Base-by-base conservation (phyloP, 176 grass and related monocot genomes). In the Raddia distichophylla region DNA sequence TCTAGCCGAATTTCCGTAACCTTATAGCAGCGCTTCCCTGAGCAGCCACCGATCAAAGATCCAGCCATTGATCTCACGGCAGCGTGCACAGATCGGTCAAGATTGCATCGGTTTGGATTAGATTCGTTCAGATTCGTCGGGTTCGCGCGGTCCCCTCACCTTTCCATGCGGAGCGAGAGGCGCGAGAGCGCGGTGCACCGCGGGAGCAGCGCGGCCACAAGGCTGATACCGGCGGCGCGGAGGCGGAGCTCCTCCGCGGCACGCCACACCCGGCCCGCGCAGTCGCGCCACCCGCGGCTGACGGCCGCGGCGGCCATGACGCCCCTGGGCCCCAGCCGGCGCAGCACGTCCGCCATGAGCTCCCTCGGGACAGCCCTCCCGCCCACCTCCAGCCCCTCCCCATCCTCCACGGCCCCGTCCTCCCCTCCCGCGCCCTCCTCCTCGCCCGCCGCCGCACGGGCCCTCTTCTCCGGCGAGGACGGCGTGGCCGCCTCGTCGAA, bases 201-300 rank as follows among this genome's bases (percentile, higher is more conserved):
- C 11, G 88, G 79, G 15, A 99, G 93, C 75, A 99, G 78, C 56
- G 89, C 88, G 50, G 42, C 88, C 33, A 95, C 66, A 61, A 93
- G 84, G 43, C 62, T 74, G 44, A 61, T 77, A 44, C 78, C 78
- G 12, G 79, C 60, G 6, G 83, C 88, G 53, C 83, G 88, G 52
- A 99, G 79, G 45, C 88, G 91, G 37, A 99, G 96, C 76, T 95
- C 96, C 81, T 95, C 90, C 27, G 93, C 81, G 1, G 85, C 88
- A 3, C 87, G 80, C 92, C 92, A 98, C 59, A 89, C 85, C 27
- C 89, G 82, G 61, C 46, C 82, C 35, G 94, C 92, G 76, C 92
- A 94, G 60, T 91, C 90, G n/a, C 90, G 91, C 94, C 94, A 98
- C 0, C 83, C 90, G 52, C 80, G 87, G 70, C 90, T 92, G 51